Evolutionary conservation across 202 grass and related monocot genomes (phyloP).

Genomic region (Zoysia matrella): DNA sequence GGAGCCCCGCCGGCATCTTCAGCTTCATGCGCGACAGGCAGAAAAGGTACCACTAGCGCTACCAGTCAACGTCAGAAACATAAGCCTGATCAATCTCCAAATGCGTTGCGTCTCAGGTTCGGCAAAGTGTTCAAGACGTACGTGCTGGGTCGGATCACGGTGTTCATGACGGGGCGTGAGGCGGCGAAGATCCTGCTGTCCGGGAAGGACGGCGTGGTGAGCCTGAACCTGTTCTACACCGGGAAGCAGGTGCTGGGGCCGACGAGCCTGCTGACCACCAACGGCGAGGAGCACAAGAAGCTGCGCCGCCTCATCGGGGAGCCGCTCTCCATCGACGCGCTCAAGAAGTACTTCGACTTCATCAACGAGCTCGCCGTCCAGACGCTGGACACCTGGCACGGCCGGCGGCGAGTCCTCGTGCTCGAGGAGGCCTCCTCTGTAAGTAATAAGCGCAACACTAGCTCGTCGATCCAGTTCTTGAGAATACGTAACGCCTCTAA

Average conservation of each 20-base stretch:
- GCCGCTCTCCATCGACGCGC: conserved; percentile 68
- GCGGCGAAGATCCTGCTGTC: conserved; percentile 72
- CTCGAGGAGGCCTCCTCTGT: conserved; percentile 67
- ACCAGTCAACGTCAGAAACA: neutral
- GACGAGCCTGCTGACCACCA: conserved; percentile 68
- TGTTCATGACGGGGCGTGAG: conserved; percentile 73
- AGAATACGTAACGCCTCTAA: too few species aligned
- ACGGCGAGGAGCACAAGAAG: conserved; percentile 72
- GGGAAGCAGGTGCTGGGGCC: conserved; percentile 75
- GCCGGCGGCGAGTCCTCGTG: conserved; percentile 52
- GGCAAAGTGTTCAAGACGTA: conserved; percentile 83
- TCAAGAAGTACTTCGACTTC: conserved; percentile 63
- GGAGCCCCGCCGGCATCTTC: conserved; percentile 51
- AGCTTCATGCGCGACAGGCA: conserved; percentile 74
- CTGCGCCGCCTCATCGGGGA: conserved; percentile 64
- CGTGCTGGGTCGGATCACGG: conserved; percentile 64
- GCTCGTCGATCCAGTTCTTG: too few species aligned
- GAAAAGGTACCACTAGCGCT: conserved; percentile 17
- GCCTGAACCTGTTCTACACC: conserved; percentile 75
- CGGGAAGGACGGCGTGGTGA: conserved; percentile 73
- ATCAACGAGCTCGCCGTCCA: conserved; percentile 57
- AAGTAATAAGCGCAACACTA: neutral
- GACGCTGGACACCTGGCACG: conserved; percentile 54
- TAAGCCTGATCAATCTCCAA: too few species aligned
- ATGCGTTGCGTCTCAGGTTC: conserved; percentile 25